Base-by-base conservation (phyloP, 2,329 filamentous ascomycete genomes). In the Trichoderma cornu-damae region DNA sequence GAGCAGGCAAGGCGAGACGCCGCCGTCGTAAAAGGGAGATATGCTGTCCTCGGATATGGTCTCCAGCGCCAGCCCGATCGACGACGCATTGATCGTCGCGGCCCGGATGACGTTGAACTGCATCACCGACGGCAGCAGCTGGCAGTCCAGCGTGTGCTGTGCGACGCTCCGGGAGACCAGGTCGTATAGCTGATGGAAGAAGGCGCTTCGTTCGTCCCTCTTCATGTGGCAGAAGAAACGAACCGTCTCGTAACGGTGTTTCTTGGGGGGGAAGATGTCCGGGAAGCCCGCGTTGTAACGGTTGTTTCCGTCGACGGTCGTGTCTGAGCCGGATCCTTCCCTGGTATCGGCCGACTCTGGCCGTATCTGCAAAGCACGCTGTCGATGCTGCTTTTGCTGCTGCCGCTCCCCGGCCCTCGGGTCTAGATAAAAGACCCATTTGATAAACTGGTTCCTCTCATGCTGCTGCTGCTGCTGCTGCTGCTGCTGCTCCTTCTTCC, bases 41-140 rank as follows among this genome's bases (percentile, higher is more conserved):
- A 47, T 11, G 26, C 42, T 16, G 7, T 59, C 57, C n/a, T 49
- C 50, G 18, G 7, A 6, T 35, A 59, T 24, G 4, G 16, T 1
- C 2, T 59, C 42, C 57, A 48, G 22, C 4, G 32, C 28, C 3
- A 55, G 6, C 4, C 57, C 57, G 2, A 59, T 34, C 24, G 3
- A 11, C n/a, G 4, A 7, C 1, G 57, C 50, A 35, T 43, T 49
- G 16, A 11, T 6, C 16, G 12, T 18, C 54, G 34, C 38, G n/a
- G 50, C 54, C 18, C 34, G 42, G 50, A 60, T 57, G 38, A 43
- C 46, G 28, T 56, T 60, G 43, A 56, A 48, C 16, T 42, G 24
- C 48, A 52, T 48, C 24, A 59, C 57, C n/a, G 57, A 55, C 18
- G 49, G 8, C 38, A 59, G 20, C 4, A 59, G 42, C 18, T 55